Evolutionary conservation across 208 protist species (phyloP), one percentile per base, ranked within the genome.

Genomic region (Perkinsela sp.): DNA sequence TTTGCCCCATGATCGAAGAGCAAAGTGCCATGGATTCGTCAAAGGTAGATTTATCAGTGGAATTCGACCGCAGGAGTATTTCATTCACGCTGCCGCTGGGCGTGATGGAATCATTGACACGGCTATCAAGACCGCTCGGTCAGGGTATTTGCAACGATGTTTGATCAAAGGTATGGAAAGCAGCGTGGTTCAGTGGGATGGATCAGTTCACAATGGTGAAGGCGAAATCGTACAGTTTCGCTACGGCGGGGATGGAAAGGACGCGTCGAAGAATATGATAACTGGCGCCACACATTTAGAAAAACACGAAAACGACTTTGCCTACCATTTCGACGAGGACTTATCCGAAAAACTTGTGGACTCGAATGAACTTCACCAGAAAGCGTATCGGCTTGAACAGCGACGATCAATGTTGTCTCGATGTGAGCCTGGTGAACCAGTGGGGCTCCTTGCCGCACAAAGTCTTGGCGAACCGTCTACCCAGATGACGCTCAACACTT

Each of bases 401-500:
- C 6, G 13, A 22, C 72, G 75, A 15, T 81, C 80, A 1, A 57
- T 84, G 67, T 75, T 78, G 15, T 75, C 86, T n/a, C 84, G 80
- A 74, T 86, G 78, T 72, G 84, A 92, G 28, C 74, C 94, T 0
- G 95, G 95, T 57, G 94, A 97, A 74, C 75, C 90, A 13, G 96
- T 98, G 28, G 96, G 95, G 69, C 78, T 98, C 30, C 72, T 98
- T 1, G 95, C 95, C 6, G 95, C 86, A 2, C 94, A 98, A 81
- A 93, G 92, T 0, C 94, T 98, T 31, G 96, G 96, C 65, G 96
- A 99, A 76, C 96, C 97, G 28, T 98, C 94, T 0, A 99, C 96
- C 69, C 97, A 99, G 78, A 98, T 99, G 96, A 99, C 97, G 31
- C 86, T 99, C 2, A 98, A 99, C 85, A 99, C 97, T 48, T 99